Base-by-base conservation (phyloP, 2,329 filamentous ascomycete genomes). In the Ophiocordyceps australis region DNA sequence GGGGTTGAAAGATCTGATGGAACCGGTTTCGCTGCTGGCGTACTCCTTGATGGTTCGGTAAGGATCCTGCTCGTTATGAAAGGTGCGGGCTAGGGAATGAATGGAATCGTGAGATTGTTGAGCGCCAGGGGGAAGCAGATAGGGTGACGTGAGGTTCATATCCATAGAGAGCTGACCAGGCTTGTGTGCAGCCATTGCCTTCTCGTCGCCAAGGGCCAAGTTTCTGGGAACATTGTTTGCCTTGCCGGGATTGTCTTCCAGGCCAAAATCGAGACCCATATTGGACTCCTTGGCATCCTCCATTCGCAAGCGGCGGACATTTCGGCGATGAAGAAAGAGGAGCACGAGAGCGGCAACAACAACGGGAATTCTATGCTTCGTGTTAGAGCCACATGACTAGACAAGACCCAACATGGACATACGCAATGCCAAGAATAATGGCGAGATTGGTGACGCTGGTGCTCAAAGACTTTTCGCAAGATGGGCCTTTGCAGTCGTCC, bases 281-380 rank as follows among this genome's bases (percentile, higher is more conserved):
- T 91, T 81, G 37, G 81, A 80, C 49, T 94, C 85, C 34, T 77
- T 71, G 12, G 65, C 62, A 52, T 98, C 89, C 52, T 98, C 89
- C 30, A 62, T 55, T 28, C 61, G 59, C 34, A 82, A 61, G 40
- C 71, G 82, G 45, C 65, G 70, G 20, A 79, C 53, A 40, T 82
- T 77, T 46, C 81, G 67, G 27, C 81, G 70, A 45, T 94, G 85
- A 19, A 98, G 63, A 42, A 73, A 75, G 35, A 85, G 42, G 20
- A 94, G 55, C 2, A 82, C 65, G 24, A 70, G 44, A 2, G 76
- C 46, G 13, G 78, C 74, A 32, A 66, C 55, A 17, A 72, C 56
- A 24, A 93, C 43, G 1, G 89, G 85, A 28, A 95, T 70, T 22
- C 85, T 94, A 42, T 5, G n/a, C n/a, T n/a, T n/a, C n/a, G n/a